These are phyloP conservation scores for Cladobotryum protrusum DNA, from an alignment of 2,329 filamentous ascomycete genomes.

Conservation along the genomic window DNA sequence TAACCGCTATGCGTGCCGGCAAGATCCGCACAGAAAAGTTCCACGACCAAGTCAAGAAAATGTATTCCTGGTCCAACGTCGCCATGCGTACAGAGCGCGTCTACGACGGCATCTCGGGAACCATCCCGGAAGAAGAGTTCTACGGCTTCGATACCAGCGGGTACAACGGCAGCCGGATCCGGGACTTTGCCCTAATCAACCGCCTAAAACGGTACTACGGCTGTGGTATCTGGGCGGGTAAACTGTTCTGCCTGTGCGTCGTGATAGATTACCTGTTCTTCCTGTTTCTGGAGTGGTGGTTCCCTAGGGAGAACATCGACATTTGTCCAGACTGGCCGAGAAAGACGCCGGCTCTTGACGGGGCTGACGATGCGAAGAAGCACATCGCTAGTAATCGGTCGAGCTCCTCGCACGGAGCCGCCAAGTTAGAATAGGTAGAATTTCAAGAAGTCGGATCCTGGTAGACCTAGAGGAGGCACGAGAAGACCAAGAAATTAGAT, in stretches of 20 bases:
- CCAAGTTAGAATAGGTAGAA: conserved; percentile 18
- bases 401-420: conserved; percentile 25
- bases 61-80: conserved; percentile 98
- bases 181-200: conserved; percentile 90
- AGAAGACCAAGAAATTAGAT: too few species aligned
- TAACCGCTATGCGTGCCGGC: conserved; percentile 76
- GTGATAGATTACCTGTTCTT: conserved; percentile 92
- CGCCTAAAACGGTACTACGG: conserved; percentile 94
- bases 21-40: conserved; percentile 88
- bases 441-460: background rate
- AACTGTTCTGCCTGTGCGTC: conserved; percentile 91
- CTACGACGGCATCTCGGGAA: conserved; percentile 85
- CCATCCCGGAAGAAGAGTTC: conserved; percentile 79
- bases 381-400: conserved; percentile 25
- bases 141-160: conserved; percentile 72
- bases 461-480: background rate
- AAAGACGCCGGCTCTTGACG: conserved; percentile 45
- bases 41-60: conserved; percentile 93
- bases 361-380: conserved; percentile 21
- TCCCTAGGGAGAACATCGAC: conserved; percentile 80
- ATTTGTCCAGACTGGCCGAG: conserved; percentile 87
- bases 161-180: conserved; percentile 65
- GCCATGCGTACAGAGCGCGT: conserved; percentile 89
- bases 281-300: conserved; percentile 79
- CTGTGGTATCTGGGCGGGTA: conserved; percentile 96